Conservation (phyloP, 2,329 filamentous ascomycete species). For the Clathrospora elynae region DNA sequence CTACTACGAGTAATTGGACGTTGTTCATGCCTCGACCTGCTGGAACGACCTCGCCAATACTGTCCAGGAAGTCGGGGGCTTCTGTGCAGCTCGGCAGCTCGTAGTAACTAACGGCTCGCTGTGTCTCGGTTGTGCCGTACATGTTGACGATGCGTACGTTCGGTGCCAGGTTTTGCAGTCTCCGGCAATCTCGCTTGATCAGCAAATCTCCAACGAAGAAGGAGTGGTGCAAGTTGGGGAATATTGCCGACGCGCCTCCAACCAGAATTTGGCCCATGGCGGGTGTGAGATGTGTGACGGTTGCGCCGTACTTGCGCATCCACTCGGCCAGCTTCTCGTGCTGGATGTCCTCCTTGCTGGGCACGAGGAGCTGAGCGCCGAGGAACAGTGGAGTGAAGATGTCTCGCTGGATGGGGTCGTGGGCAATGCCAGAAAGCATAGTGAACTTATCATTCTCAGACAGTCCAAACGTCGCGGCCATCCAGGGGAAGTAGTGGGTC, state of each 20-base stretch:
- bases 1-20: slow-evolving; percentile 85
- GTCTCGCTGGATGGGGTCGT: slow-evolving; percentile 68
- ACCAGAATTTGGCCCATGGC: slow-evolving; percentile 96
- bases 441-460: slow-evolving; percentile 77
- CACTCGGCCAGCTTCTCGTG: slow-evolving; percentile 87
- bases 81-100: slow-evolving; percentile 71
- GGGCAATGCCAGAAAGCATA: slow-evolving; percentile 82
- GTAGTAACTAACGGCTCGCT: slow-evolving; percentile 80
- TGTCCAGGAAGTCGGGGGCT: slow-evolving; percentile 67
- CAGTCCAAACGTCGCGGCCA: slow-evolving; percentile 80
- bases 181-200: slow-evolving; percentile 79
- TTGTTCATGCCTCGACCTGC: slow-evolving; percentile 86
- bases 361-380: slow-evolving; percentile 78
- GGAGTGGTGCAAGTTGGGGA: slow-evolving; percentile 75
- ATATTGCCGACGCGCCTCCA: slow-evolving; percentile 78
- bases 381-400: slow-evolving; percentile 92
- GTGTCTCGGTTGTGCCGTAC: slow-evolving; percentile 88
- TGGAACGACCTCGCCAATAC: slow-evolving; percentile 76
- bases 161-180: slow-evolving; percentile 74
- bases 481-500: slow-evolving; percentile 89
- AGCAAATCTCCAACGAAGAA: slow-evolving; percentile 94
- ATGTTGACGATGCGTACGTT: slow-evolving; percentile 81
- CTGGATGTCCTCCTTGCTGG: slow-evolving; percentile 80
- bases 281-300: slow-evolving; percentile 86
- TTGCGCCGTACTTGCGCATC: slow-evolving; percentile 76